Evolutionary conservation across 805 yeast species (phyloP).

Genomic region (Saturnispora kantuleensis): DNA sequence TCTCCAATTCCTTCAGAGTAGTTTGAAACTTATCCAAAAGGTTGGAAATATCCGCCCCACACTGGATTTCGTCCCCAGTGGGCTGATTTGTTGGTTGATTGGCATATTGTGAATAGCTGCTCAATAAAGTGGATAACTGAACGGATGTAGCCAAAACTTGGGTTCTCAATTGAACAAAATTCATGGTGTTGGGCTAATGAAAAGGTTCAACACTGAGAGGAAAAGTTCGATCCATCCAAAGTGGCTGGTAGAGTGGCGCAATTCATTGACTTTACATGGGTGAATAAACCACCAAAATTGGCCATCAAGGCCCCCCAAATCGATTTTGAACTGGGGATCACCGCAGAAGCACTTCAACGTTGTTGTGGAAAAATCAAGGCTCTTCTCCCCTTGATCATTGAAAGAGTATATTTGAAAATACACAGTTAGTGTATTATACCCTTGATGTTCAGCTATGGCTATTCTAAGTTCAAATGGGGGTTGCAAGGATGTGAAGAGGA

Average conservation of each 20-base stretch:
- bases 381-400: neutral
- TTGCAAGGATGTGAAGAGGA: neutral
- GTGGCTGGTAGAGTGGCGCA: neutral
- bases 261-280: conserved; percentile 13
- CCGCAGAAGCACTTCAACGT: neutral
- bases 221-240: conserved; percentile 4
- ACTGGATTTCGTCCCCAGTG: conserved; percentile 19
- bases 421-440: conserved; percentile 6
- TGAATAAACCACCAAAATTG: conserved; percentile 11
- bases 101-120: conserved; percentile 45
- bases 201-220: neutral
- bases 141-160: conserved; percentile 64
- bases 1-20: conserved; percentile 37
- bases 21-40: conserved; percentile 44
- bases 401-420: conserved; percentile 5
- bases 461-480: neutral
- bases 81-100: conserved; percentile 35
- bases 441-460: conserved; percentile 3
- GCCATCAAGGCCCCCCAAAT: conserved; percentile 4
- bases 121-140: conserved; percentile 46
- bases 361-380: neutral
- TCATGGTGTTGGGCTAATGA: neutral
- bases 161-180: conserved; percentile 55
- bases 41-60: conserved; percentile 40
- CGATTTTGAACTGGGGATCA: neutral